Base-by-base conservation (phyloP, 768 basidiomycete genomes). In the Hericium erinaceus region DNA sequence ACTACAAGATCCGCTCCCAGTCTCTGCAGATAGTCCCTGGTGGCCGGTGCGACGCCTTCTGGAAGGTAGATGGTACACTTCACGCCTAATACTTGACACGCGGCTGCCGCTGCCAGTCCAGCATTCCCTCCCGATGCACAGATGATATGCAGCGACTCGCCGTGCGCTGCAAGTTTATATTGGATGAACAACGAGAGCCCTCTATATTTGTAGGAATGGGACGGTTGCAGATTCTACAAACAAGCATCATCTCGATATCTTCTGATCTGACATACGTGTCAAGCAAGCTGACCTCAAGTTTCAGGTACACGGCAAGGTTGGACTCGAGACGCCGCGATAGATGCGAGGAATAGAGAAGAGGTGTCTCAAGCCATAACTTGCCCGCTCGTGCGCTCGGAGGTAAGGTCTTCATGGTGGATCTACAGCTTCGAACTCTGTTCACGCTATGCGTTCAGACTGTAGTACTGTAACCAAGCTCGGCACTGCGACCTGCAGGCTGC, bases 101-200 rank as follows among this genome's bases (percentile, higher is more conserved):
- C 83, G 60, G 80, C 78, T 15, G 87, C 87, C 0, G 80, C 79
- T 12, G 87, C 89, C 13, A 89, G 72, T 1, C 83, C 88, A n/a
- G 86, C 89, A 65, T 91, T 90, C n/a, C 89, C 89, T 4, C 84
- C 80, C 0, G 89, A 91, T 0, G 89, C 87, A 53, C 84, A 80
- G 46, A 89, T 72, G 46, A 84, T 72, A 67, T 88, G 89, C 5
- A 83, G 73, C 28, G 67, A 65, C 12, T 75, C 66, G 0, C 89
- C 88, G 54, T 79, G 74, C 18, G 66, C 70, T 57, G 75, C 72
- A 55, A 76, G 75, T 18, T 78, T 79, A 33, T 75, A 72, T 62
- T 80, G 77, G 2, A 80, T 74, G 61, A 86, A 84, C 58, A 77
- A 74, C 18, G 85, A 84, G 38, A 89, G 75, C 5, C 87, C 87